Evolutionary conservation across 805 yeast genomes (phyloP).

Genomic region (Starmerella scarabaei): DNA sequence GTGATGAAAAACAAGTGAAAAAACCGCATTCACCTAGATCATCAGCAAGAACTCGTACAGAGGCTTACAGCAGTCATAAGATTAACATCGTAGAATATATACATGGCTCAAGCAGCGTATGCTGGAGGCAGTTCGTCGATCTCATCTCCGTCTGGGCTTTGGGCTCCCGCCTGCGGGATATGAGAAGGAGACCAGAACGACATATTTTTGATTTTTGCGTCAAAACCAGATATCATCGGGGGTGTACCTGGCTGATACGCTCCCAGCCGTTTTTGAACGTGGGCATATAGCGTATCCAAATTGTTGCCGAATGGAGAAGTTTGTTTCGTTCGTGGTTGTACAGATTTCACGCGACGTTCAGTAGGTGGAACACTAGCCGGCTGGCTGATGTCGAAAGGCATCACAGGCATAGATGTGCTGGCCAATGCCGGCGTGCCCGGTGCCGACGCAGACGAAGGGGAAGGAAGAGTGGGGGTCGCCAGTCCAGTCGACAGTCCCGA

Average conservation of each 20-base stretch:
- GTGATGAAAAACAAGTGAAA: too few relatives aligned
- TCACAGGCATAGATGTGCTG: background rate
- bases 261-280: too few relatives aligned
- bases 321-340: background rate
- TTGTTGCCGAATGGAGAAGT: background rate
- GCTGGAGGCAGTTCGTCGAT: conserved; percentile 19
- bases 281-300: too few relatives aligned
- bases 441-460: too few relatives aligned
- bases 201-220: too few relatives aligned
- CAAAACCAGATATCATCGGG: too few relatives aligned
- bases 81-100: background rate
- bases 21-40: too few relatives aligned
- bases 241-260: too few relatives aligned
- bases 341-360: background rate
- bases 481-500: background rate
- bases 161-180: too few relatives aligned
- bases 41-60: too few relatives aligned
- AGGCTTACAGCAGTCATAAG: background rate
- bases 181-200: too few relatives aligned
- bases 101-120: conserved; percentile 10
- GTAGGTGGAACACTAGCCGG: background rate
- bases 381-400: background rate
- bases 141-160: too few relatives aligned
- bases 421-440: background rate
- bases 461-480: background rate